Evolutionary conservation across 768 basidiomycete genomes (phyloP).

Genomic region (Porpolomopsis calyptriformis): DNA sequence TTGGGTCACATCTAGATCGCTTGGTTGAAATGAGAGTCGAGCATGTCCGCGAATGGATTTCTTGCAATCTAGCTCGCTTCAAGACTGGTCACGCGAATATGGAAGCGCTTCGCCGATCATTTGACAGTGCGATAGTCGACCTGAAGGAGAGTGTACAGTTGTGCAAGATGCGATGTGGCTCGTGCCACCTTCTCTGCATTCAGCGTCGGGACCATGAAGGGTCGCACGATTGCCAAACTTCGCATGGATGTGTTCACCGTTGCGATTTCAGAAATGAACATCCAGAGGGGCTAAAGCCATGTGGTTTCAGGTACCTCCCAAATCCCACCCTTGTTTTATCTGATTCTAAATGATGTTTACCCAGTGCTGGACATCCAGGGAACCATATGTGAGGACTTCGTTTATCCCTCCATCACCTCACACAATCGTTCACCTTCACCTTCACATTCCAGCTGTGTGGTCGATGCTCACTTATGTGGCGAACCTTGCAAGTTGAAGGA

Average conservation of each 20-base stretch:
- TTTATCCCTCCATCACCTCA: background rate
- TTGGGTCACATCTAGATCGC: conserved; percentile 28
- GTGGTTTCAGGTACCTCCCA: conserved; percentile 21
- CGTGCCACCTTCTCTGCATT: conserved; percentile 42
- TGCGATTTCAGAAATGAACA: conserved; percentile 37
- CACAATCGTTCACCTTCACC: background rate
- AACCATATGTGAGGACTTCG: conserved; percentile 36
- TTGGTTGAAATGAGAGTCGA: conserved; percentile 33
- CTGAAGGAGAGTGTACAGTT: conserved; percentile 36
- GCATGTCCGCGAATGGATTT: conserved; percentile 43
- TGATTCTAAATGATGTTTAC: background rate
- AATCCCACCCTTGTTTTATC: background rate
- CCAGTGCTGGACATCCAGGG: conserved; percentile 51
- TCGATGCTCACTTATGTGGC: conserved; percentile 44
- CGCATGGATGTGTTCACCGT: conserved; percentile 33
- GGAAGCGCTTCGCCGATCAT: conserved; percentile 32
- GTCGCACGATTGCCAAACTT: conserved; percentile 40
- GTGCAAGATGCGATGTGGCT: conserved; percentile 37
- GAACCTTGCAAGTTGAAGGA: conserved; percentile 34
- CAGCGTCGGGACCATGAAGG: conserved; percentile 33
- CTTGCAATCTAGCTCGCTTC: conserved; percentile 39
- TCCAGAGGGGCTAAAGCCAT: conserved; percentile 20
- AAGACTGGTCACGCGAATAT: conserved; percentile 33
- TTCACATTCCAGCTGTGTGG: conserved; percentile 34
- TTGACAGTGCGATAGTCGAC: conserved; percentile 35